Conservation (phyloP, 768 basidiomycete species). For the Auriculariales sp. region DNA sequence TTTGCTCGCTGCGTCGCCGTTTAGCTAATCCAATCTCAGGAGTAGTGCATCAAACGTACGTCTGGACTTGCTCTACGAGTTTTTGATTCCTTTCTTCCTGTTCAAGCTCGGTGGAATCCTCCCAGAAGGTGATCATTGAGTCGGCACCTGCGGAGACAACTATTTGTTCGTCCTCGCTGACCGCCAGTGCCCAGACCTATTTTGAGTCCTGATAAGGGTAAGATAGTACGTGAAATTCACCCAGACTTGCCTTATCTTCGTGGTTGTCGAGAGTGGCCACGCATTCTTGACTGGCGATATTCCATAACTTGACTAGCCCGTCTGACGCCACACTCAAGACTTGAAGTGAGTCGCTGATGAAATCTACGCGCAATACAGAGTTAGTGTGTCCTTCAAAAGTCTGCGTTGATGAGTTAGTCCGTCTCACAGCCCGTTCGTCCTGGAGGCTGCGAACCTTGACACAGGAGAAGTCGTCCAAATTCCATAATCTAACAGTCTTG, state of each 20-base stretch:
- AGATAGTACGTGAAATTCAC: not conserved
- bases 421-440: not conserved
- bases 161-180: conserved; percentile 65
- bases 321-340: conserved; percentile 85
- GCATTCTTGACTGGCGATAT: conserved; percentile 77
- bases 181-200: conserved; percentile 91
- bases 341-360: conserved; percentile 70
- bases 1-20: conserved; percentile 68
- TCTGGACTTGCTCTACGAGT: conserved; percentile 59
- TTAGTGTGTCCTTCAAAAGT: conserved; percentile 98
- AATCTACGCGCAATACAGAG: conserved; percentile 87
- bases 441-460: conserved; percentile 29
- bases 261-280: conserved; percentile 87
- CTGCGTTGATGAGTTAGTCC: conserved; percentile 21
- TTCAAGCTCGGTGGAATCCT: conserved; percentile 81
- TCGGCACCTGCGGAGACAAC: conserved; percentile 94
- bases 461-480: conserved; percentile 83
- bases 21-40: not conserved
- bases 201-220: not conserved
- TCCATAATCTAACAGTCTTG: conserved; percentile 90
- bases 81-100: conserved; percentile 60
- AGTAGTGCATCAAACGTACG: conserved; percentile 34
- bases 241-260: conserved; percentile 74
- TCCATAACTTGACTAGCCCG: conserved; percentile 94
- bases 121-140: conserved; percentile 91